A percentile compares a stretch with the other conserved stretches of the same genome.
These are phyloP conservation scores for Eutrema salsugineum DNA, from an alignment of 441 rosid genomes.

Conservation along the genomic window DNA sequence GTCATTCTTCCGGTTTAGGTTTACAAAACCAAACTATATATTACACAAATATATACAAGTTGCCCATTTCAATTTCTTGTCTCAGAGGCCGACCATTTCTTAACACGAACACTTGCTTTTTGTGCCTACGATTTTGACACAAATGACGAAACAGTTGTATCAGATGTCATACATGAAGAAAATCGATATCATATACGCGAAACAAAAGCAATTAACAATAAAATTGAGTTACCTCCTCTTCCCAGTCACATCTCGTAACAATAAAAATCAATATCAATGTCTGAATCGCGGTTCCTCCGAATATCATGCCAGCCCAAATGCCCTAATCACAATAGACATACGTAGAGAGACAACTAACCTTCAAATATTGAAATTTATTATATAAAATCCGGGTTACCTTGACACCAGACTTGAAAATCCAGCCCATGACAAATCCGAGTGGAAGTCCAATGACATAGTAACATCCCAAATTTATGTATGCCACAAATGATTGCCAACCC, in stretches of 20 bases:
- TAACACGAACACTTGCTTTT: neutral
- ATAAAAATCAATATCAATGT: slow-evolving; percentile 47
- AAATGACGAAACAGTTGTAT: neutral
- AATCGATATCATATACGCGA: neutral
- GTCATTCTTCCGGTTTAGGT: no score
- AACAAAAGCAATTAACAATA: neutral
- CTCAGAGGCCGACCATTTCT: neutral
- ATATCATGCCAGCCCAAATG: slow-evolving; percentile 81
- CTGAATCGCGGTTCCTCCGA: slow-evolving; percentile 68
- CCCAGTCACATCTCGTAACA: slow-evolving; percentile 50
- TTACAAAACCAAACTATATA: no score
- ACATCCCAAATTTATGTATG: slow-evolving; percentile 69
- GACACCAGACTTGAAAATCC: slow-evolving; percentile 49
- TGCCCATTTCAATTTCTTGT: neutral
- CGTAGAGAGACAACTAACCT: neutral
- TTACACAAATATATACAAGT: no score
- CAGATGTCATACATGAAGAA: neutral
- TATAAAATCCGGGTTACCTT: slow-evolving; percentile 27
- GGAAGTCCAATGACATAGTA: slow-evolving; percentile 75
- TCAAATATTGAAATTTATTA: neutral
- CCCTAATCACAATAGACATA: slow-evolving; percentile 34
- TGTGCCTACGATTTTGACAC: neutral
- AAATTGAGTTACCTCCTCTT: slow-evolving; percentile 44
- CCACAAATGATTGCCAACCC: slow-evolving; percentile 79
- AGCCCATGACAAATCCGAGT: slow-evolving; percentile 58